A percentile compares a stretch with the other conserved stretches of the same genome.
These are phyloP conservation scores for Solanum pinnatisectum DNA, from an alignment of 257 asterid genomes.

Conservation along the genomic window DNA sequence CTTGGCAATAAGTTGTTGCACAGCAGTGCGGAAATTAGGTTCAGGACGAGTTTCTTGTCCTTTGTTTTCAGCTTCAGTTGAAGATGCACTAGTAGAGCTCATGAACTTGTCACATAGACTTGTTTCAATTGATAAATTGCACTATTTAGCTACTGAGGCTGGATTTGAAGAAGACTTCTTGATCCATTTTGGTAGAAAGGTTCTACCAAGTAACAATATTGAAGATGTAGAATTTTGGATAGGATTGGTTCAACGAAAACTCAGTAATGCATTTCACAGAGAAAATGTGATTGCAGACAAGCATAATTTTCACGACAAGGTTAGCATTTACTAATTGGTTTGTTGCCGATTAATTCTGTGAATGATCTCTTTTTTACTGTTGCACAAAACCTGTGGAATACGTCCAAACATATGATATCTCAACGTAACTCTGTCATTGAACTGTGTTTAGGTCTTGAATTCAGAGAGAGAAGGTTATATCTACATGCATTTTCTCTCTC, in stretches of 20 bases:
- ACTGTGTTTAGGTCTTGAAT: neutral
- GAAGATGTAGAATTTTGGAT: constrained; percentile 69
- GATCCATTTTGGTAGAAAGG: constrained; percentile 51
- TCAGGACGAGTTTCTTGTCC: constrained; percentile 34
- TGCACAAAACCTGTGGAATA: neutral
- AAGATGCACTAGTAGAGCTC: constrained; percentile 43
- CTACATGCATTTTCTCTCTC: neutral
- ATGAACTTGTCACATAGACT: constrained; percentile 41
- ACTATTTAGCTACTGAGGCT: constrained; percentile 65
- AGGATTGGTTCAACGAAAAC: constrained; percentile 59
- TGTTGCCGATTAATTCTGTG: neutral
- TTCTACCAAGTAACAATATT: constrained; percentile 46
- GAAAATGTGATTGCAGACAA: constrained; percentile 47
- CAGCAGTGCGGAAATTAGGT: constrained; percentile 47
- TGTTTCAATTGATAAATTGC: constrained; percentile 48
- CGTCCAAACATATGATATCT: neutral
- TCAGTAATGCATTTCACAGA: constrained; percentile 52
- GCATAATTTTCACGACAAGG: constrained; percentile 40
- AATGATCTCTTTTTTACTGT: neutral
- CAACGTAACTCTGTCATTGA: neutral
- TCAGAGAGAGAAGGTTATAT: neutral
- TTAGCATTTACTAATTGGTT: constrained; percentile 8
- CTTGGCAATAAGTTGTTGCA: constrained; percentile 62
- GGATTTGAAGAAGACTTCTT: constrained; percentile 71
- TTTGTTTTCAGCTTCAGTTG: constrained; percentile 23